Percentiles rank a stretch among this genome's conserved stretches.
Conservation (phyloP, 345 rosid species). For the Arabis hirsuta region DNA sequence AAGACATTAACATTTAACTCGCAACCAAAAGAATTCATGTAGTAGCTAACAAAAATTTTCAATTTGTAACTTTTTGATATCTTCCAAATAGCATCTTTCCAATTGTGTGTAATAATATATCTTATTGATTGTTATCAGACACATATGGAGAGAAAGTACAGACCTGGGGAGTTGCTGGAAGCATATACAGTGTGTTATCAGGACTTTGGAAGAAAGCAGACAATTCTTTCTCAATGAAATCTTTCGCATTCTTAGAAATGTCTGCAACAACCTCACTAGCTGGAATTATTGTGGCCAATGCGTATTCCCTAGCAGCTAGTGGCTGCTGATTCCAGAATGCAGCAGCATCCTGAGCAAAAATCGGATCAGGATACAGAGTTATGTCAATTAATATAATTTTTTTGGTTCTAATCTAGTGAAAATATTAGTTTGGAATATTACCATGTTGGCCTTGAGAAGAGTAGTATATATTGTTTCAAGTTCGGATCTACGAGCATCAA, state of each 20-base stretch:
- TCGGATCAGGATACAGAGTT: constrained; percentile 16
- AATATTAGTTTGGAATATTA: constrained; percentile 37
- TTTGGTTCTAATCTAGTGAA: background rate
- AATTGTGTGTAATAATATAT: too few relatives aligned
- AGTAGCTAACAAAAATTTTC: background rate
- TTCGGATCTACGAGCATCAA: constrained; percentile 88
- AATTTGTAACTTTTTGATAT: background rate
- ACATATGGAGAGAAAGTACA: constrained; percentile 9
- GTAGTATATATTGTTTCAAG: constrained; percentile 79
- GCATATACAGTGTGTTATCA: constrained; percentile 86
- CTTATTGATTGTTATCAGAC: background rate
- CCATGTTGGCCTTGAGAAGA: constrained; percentile 81
- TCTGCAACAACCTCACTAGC: constrained; percentile 68
- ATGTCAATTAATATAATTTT: background rate
- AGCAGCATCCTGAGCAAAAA: constrained; percentile 70
- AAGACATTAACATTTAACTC: background rate
- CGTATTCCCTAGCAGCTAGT: constrained; percentile 78
- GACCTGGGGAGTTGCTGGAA: constrained; percentile 92
- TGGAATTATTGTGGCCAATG: constrained; percentile 79
- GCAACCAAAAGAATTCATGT: constrained; percentile 3
- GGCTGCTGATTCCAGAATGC: constrained; percentile 92
- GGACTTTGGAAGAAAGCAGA: constrained; percentile 81
- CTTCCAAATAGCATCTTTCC: constrained; percentile 23
- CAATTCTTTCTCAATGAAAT: constrained; percentile 75
- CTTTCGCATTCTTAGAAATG: constrained; percentile 74